phyloP scores from a whole-genome alignment of 176 grass and related monocot genomes.

The Cocos nucifera region DNA sequence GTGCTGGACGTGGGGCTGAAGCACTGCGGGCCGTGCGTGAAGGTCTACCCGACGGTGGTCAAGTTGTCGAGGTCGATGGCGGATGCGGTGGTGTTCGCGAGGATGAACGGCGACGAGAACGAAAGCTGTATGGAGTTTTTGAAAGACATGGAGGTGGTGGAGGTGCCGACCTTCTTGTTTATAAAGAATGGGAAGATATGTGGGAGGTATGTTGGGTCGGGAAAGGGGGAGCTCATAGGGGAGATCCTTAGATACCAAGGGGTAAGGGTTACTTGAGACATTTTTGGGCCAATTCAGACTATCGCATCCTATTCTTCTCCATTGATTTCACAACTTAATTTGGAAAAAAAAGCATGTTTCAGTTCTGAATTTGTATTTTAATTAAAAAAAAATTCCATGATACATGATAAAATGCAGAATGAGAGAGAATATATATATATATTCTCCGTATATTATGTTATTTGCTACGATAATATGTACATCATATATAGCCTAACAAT shows the following conservation, averaged over 20 bases:
- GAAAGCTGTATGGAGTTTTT: conserved; percentile 87
- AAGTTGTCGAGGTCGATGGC: conserved; percentile 73
- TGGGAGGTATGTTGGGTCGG: conserved; percentile 80
- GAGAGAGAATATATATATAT: too few species aligned
- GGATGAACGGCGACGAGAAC: conserved; percentile 98
- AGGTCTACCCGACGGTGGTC: conserved; percentile 90
- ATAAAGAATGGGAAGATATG: conserved; percentile 59
- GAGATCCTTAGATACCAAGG: conserved; percentile 92
- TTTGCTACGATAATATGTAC: too few species aligned
- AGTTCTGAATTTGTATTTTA: too few species aligned
- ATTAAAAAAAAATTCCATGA: too few species aligned
- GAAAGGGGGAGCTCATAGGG: conserved; percentile 89
- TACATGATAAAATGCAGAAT: too few species aligned
- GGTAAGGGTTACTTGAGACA: conserved; percentile 45
- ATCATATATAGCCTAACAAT: too few species aligned
- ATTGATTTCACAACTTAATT: too few species aligned
- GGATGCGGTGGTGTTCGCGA: conserved; percentile 64
- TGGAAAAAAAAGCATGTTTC: too few species aligned
- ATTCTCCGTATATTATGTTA: too few species aligned
- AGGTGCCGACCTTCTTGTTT: conserved; percentile 95
- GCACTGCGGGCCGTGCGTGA: conserved; percentile 86
- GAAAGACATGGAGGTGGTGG: conserved; percentile 71
- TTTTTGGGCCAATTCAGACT: too few species aligned
- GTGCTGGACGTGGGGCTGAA: conserved; percentile 96
- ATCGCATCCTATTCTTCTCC: too few species aligned